Evolutionary conservation across 129 eudicot species (phyloP).

Genomic region (Centrapalus pauciflorus): DNA sequence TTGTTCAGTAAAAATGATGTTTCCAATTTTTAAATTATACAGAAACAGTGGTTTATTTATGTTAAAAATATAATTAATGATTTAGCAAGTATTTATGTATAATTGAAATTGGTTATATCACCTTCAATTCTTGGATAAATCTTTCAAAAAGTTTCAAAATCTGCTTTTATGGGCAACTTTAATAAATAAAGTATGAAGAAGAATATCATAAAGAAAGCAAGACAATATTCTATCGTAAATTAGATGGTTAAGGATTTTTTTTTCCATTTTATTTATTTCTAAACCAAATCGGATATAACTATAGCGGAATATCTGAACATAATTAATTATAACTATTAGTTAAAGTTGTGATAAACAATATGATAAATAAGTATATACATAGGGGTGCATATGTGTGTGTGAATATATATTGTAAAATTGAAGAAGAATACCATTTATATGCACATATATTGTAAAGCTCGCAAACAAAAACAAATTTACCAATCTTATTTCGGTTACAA

Average conservation of each 20-base stretch:
- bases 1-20: too few relatives aligned
- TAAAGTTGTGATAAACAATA: too few relatives aligned
- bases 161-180: slow-evolving; percentile 5
- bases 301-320: background rate
- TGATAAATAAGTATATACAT: too few relatives aligned
- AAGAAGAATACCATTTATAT: too few relatives aligned
- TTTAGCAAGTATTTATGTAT: background rate
- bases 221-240: background rate
- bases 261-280: background rate
- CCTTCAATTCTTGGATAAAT: background rate
- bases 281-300: background rate
- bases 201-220: background rate
- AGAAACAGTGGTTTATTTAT: too few relatives aligned
- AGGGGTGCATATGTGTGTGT: too few relatives aligned
- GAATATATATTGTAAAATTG: too few relatives aligned
- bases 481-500: too few relatives aligned
- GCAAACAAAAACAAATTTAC: too few relatives aligned
- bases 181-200: slow-evolving; percentile 1
- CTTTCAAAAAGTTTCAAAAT: background rate
- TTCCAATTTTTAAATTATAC: too few relatives aligned
- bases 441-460: too few relatives aligned
- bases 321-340: background rate
- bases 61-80: too few relatives aligned
- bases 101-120: background rate
- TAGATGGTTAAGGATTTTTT: background rate